phyloP scores from a whole-genome alignment of 805 yeast genomes.

The Candida tammaniensis region DNA sequence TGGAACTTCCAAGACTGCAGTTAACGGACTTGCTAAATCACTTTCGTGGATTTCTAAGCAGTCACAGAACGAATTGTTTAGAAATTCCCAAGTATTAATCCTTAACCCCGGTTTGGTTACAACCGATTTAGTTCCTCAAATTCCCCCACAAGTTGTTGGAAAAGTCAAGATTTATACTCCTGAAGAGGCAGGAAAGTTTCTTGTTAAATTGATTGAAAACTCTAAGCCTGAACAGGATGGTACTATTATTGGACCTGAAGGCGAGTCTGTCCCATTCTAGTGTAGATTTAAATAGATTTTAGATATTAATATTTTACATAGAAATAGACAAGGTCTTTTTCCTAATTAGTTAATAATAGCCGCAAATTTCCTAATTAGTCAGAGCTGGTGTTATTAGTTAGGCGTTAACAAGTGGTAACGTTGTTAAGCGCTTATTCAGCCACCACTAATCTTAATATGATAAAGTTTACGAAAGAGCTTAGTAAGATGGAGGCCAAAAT shows the following conservation, averaged over 20 bases:
- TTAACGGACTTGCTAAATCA: constrained; percentile 19
- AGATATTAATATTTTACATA: too few species aligned
- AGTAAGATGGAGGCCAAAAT: too few species aligned
- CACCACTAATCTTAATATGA: too few species aligned
- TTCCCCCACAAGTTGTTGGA: background rate
- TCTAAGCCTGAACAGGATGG: constrained; percentile 1
- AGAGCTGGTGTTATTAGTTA: too few species aligned
- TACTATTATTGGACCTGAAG: background rate
- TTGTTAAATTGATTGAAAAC: background rate
- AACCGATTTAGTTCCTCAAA: constrained; percentile 1
- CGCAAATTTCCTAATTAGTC: too few species aligned
- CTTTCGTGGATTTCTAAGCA: background rate
- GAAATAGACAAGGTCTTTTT: too few species aligned
- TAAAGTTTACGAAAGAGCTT: too few species aligned
- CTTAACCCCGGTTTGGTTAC: constrained; percentile 8
- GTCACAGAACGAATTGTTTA: background rate
- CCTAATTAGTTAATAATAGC: too few species aligned
- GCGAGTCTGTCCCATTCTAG: background rate
- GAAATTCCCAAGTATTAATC: background rate
- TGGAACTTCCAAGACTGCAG: constrained; percentile 33
- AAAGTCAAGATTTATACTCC: background rate
- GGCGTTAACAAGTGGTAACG: too few species aligned
- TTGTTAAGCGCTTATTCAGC: too few species aligned
- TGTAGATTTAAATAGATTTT: too few species aligned
- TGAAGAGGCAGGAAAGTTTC: background rate